phyloP scores from a whole-genome alignment of 768 basidiomycete species.

The Zangia roseola region DNA sequence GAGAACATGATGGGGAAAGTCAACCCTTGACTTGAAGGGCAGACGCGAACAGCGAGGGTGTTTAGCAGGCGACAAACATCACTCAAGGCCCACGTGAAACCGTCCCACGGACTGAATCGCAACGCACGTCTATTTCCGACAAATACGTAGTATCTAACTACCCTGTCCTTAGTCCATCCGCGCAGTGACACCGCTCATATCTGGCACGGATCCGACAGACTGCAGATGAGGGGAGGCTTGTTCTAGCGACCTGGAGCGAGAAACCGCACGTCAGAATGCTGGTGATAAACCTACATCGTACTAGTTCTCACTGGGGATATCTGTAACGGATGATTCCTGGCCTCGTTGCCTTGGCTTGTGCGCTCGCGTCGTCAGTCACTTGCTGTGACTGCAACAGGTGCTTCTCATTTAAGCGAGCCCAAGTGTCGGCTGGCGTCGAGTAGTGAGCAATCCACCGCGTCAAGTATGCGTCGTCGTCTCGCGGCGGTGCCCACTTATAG shows the following conservation, averaged over 20 bases:
- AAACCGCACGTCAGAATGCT: constrained; percentile 1
- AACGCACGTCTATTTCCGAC: constrained; percentile 4
- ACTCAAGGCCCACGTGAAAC: constrained; percentile 20
- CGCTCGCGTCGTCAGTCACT: constrained; percentile 39
- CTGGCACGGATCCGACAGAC: constrained; percentile 50
- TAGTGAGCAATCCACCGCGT: constrained; percentile 67
- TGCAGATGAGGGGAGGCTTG: constrained; percentile 61
- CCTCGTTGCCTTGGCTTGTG: constrained; percentile 44
- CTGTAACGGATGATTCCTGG: constrained; percentile 57
- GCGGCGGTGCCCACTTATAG: constrained; percentile 69
- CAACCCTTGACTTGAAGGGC: not conserved
- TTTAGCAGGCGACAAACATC: constrained; percentile 12
- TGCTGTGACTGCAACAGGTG: constrained; percentile 49
- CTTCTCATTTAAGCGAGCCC: constrained; percentile 54
- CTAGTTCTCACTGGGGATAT: constrained; percentile 68
- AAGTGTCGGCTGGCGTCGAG: constrained; percentile 50
- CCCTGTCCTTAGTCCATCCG: constrained; percentile 27
- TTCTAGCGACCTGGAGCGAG: constrained; percentile 47
- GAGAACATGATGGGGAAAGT: constrained; percentile 6
- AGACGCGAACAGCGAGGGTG: not conserved
- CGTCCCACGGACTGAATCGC: constrained; percentile 17
- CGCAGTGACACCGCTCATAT: constrained; percentile 35
- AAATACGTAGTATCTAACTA: not conserved
- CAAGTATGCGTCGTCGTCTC: constrained; percentile 58
- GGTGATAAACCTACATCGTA: not conserved